Evolutionary conservation across 192 early-diverging fungal species (phyloP).

Genomic region (Radiomyces spectabilis): DNA sequence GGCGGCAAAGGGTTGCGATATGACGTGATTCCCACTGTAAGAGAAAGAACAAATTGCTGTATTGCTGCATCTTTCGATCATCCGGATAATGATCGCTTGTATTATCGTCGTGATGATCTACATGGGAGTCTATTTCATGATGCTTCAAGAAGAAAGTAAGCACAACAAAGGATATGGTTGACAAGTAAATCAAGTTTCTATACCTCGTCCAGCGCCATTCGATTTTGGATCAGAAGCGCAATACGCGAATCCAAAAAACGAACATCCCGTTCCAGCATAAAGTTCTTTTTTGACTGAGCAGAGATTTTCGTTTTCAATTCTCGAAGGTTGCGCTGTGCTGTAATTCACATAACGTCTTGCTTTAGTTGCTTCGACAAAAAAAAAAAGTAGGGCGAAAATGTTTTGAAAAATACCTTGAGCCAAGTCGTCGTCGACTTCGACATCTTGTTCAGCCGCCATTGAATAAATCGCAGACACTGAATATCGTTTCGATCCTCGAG

Average conservation of each 20-base stretch:
- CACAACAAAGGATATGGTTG: neutral
- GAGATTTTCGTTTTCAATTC: conserved; percentile 87
- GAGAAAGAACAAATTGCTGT: conserved; percentile 89
- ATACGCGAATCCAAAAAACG: conserved; percentile 88
- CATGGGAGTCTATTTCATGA: conserved; percentile 60
- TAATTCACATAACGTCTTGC: no score
- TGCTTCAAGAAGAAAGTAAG: no score
- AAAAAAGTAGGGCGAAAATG: no score
- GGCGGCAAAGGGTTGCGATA: conserved; percentile 73
- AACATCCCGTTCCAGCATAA: conserved; percentile 87
- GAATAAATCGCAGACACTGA: conserved; percentile 69
- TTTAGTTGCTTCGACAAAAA: no score
- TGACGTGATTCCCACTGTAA: conserved; percentile 85
- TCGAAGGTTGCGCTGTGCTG: conserved; percentile 78
- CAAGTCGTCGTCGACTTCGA: conserved; percentile 89
- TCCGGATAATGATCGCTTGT: conserved; percentile 42
- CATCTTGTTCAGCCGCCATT: conserved; percentile 86
- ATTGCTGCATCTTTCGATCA: conserved; percentile 73
- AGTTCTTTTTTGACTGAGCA: conserved; percentile 90
- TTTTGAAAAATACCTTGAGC: conserved; percentile 73
- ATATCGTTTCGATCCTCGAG: conserved; percentile 60
- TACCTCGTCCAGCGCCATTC: conserved; percentile 88
- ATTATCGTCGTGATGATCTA: conserved; percentile 51
- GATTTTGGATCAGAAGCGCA: conserved; percentile 86
- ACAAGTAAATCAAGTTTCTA: neutral